Base-by-base conservation (phyloP, 257 asterid genomes). In the Solanum infundibuliforme region DNA sequence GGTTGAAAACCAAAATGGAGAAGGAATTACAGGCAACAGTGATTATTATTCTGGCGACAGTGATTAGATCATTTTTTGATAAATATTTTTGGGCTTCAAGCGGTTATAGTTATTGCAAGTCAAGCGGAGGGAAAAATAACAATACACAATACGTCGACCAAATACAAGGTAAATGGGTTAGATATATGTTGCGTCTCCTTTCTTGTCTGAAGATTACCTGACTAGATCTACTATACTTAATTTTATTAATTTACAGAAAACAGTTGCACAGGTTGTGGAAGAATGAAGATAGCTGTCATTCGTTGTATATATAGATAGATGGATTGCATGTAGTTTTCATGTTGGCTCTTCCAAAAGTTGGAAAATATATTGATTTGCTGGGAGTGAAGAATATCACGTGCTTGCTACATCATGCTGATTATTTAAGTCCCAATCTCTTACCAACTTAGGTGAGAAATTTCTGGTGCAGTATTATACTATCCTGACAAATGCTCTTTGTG, bases 21-120 rank as follows among this genome's bases (percentile, higher is more conserved):
- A 89, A 52, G 86, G 83, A 74, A 60, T 52, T 89, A 90, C 86
- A 27, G 87, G 74, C 16, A 60, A 52, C 25, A 65, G 46, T 12
- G 86, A 71, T 81, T 83, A 84, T 48, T 87, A 89, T 86, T 93
- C 98, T 41, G 91, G 93, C 48, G 94, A 89, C 88, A 93, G 82
- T 89, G 89, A 88, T 87, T 86, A 84, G 65, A 79, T 36, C 39
- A 29, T 88, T 38, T 36, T 75, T 68, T 27, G 16, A 79, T 79
- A 27, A 27, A 79, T 79, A 2, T 43, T 46, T 12, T 43, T 14
- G 31, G 41, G 29, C 85, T 46, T 81, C 29, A 16, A 81, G 41
- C 85, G 52, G 11, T 81, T 81, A 29, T 29, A 46, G 38, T 46
- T 81, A 23, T 13, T 12, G 66, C 18, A 14, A 43, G 85, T 25